These are phyloP conservation scores for Clohesyomyces aquaticus DNA, from an alignment of 495 filamentous ascomycete genomes.

Conservation along the genomic window DNA sequence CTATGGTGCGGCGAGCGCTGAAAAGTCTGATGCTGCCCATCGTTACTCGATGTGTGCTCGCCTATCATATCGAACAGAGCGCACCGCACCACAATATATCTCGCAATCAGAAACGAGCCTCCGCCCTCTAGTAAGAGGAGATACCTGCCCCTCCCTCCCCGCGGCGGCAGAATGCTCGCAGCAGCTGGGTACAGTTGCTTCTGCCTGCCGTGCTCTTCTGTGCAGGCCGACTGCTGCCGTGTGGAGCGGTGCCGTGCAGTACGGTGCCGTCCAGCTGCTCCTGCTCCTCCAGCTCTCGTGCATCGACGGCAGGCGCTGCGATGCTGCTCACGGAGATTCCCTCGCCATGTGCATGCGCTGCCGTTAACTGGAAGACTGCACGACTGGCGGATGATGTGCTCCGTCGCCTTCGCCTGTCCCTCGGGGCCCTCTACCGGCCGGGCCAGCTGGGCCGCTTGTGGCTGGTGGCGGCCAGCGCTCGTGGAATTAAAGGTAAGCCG, in stretches of 20 bases:
- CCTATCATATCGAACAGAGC: slow-evolving; percentile 19
- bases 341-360: background rate
- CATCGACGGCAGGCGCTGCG: too few species aligned
- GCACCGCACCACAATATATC: slow-evolving; percentile 11
- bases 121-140: too few species aligned
- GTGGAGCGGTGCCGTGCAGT: too few species aligned
- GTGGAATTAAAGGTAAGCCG: slow-evolving; percentile 36
- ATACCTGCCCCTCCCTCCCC: too few species aligned
- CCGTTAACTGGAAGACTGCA: slow-evolving; percentile 3
- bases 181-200: too few species aligned
- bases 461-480: slow-evolving; percentile 28
- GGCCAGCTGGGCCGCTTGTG: slow-evolving; percentile 12
- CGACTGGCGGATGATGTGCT: too few species aligned
- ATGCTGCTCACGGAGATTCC: slow-evolving; percentile 2
- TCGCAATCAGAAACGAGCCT: slow-evolving; percentile 2
- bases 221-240: too few species aligned
- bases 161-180: too few species aligned
- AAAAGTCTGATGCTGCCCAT: slow-evolving; percentile 30
- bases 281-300: too few species aligned
- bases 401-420: background rate
- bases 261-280: too few species aligned
- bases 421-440: slow-evolving; percentile 5
- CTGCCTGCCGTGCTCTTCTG: too few species aligned
- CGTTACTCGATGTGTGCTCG: slow-evolving; percentile 34
- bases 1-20: slow-evolving; percentile 1